Percentiles rank a stretch among this genome's conserved stretches.
These are phyloP conservation scores for Linderniella brevidens DNA, from an alignment of 257 asterid genomes.

Conservation along the genomic window DNA sequence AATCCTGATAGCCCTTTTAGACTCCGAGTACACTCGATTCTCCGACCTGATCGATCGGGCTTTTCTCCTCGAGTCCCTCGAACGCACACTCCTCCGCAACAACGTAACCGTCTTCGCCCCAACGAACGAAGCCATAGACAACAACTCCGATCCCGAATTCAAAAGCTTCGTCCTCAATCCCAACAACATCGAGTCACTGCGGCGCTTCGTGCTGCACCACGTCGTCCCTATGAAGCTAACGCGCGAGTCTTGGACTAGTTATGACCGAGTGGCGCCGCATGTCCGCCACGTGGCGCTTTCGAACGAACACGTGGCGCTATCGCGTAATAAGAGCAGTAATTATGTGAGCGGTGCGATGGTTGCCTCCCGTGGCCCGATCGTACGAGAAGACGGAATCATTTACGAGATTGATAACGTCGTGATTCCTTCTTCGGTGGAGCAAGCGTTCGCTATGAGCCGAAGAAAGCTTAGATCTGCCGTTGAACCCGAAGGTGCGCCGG, in stretches of 20 bases:
- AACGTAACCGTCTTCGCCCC: constrained; percentile 95
- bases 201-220: constrained; percentile 56
- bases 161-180: constrained; percentile 73
- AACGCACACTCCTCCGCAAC: constrained; percentile 57
- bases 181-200: constrained; percentile 58
- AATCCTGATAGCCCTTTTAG: constrained; percentile 72
- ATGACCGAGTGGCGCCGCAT: background rate
- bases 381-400: constrained; percentile 84
- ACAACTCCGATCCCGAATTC: constrained; percentile 83
- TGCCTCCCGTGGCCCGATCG: constrained; percentile 32
- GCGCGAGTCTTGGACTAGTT: constrained; percentile 14
- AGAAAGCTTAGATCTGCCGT: constrained; percentile 64
- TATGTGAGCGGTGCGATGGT: constrained; percentile 30
- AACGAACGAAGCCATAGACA: constrained; percentile 57
- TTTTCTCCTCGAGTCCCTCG: constrained; percentile 56
- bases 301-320: constrained; percentile 28
- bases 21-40: constrained; percentile 78
- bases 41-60: constrained; percentile 91
- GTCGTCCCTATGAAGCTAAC: constrained; percentile 67
- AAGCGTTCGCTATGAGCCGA: constrained; percentile 58
- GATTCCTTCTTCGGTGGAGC: constrained; percentile 70
- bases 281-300: constrained; percentile 12
- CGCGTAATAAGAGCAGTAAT: constrained; percentile 21
- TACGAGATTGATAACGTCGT: constrained; percentile 74
- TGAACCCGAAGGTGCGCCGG: constrained; percentile 74